Conservation (phyloP, 192 early-diverging fungal species). For the Mortierella alpina region DNA sequence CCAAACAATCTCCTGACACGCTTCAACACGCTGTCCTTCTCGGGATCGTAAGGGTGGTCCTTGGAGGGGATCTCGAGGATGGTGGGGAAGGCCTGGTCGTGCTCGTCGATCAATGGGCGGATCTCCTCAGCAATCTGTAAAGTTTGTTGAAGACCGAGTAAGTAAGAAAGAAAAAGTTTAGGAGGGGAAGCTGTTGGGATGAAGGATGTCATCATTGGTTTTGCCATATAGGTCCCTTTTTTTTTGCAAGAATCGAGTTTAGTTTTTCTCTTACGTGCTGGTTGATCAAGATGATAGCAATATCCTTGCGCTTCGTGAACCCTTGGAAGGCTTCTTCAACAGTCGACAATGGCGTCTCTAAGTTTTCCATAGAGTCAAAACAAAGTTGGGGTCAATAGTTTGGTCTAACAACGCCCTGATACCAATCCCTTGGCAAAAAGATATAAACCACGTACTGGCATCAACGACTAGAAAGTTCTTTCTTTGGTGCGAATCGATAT, state of each 20-base stretch:
- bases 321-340: constrained; percentile 87
- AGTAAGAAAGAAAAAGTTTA: not conserved
- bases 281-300: constrained; percentile 98
- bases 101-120: constrained; percentile 88
- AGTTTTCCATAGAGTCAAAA: not conserved
- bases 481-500: constrained; percentile 91
- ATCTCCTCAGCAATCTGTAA: constrained; percentile 92
- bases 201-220: not conserved
- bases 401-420: not conserved
- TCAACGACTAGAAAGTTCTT: constrained; percentile 98
- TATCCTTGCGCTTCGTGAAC: constrained; percentile 93
- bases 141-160: not conserved
- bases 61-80: constrained; percentile 99
- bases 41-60: constrained; percentile 94
- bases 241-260: not conserved
- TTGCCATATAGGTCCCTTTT: constrained; percentile 4
- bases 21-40: constrained; percentile 88
- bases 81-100: constrained; percentile 94
- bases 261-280: constrained; percentile 76
- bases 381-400: not conserved
- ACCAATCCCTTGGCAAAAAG: not conserved
- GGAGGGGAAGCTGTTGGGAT: too few relatives aligned
- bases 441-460: constrained; percentile 73
- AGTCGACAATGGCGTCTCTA: constrained; percentile 77
- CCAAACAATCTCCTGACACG: constrained; percentile 84